These are phyloP conservation scores for Neonectria sp. DNA, from an alignment of 2,329 filamentous ascomycete genomes.

Conservation along the genomic window DNA sequence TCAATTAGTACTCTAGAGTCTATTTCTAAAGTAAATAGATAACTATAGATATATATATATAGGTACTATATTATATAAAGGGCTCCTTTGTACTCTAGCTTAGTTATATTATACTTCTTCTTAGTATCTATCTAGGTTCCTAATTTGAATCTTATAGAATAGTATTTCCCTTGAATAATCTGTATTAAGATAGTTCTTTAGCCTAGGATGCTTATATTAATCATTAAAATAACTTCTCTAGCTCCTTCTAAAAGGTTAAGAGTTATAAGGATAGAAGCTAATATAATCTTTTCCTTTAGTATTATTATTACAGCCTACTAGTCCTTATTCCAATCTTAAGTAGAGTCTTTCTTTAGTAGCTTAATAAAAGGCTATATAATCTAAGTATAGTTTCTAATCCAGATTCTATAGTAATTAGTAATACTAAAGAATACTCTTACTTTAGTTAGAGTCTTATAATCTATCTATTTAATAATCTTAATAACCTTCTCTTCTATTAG, in stretches of 20 bases:
- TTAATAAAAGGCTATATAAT: no score
- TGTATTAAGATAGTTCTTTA: background rate
- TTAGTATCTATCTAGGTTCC: background rate
- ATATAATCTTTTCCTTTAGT: no score
- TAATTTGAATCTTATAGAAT: background rate
- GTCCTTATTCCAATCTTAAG: background rate
- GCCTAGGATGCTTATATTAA: background rate
- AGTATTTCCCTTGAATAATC: background rate
- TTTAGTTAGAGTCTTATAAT: background rate
- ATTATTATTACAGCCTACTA: background rate
- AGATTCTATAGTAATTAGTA: no score
- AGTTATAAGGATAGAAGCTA: no score
- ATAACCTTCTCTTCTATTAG: no score
- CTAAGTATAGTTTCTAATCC: no score
- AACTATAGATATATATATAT: background rate
- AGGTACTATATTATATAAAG: background rate
- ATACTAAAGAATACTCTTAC: background rate
- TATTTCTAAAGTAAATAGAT: background rate
- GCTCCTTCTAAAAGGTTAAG: background rate
- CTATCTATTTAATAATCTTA: no score
- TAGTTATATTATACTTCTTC: background rate
- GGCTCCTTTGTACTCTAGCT: background rate
- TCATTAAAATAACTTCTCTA: background rate
- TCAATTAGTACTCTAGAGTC: background rate
- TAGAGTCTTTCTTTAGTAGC: no score